Evolutionary conservation across 1,139 yeast genomes (phyloP), one percentile per base, ranked within the genome.

Genomic region (Debaryomyces udenii): DNA sequence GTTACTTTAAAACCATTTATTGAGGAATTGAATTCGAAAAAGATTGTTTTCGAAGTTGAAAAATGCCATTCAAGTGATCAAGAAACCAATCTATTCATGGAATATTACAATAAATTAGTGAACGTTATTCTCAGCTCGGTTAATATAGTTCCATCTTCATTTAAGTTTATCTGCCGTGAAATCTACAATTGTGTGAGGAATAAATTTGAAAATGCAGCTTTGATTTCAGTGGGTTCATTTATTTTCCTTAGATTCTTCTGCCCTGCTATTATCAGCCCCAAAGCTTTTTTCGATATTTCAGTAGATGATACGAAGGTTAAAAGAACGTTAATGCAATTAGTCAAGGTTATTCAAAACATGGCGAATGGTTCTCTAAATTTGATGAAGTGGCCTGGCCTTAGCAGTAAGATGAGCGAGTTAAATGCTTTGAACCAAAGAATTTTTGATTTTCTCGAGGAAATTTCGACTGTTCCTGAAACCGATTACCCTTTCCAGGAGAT

Each of bases 181-280:
- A 87, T 93, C 28, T 78, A 82, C 44, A 66, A 70, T 11, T 72
- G 86, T 22, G 91, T 93, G 1, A 64, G 74, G 37, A 64, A 70
- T 15, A 83, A 81, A 51, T 86, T 86, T 51, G 87, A 90, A 1
- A 86, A 81, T 35, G 78, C 86, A 40, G 81, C 81, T 32, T 62
- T 74, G 38, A 74, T 82, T 28, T 94, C 96, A 1, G 88, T 90
- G 27, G 96, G 97, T 0, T 90, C 96, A 0, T 91, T 88, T 56
- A 70, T 91, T 39, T 91, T 93, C 57, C 70, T 93, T 50, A 73
- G 98, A 46, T 85, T 87, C 51, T 77, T 89, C 47, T 90, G 96
- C 57, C 98, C 99, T 6, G 96, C 96, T 0, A 82, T 93, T 46
- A 91, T 91, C 10, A 84, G 93, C 34, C 97, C 98, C 0, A 96